Conservation (phyloP, 306 rosid genomes). For the Trifolium subterraneum region DNA sequence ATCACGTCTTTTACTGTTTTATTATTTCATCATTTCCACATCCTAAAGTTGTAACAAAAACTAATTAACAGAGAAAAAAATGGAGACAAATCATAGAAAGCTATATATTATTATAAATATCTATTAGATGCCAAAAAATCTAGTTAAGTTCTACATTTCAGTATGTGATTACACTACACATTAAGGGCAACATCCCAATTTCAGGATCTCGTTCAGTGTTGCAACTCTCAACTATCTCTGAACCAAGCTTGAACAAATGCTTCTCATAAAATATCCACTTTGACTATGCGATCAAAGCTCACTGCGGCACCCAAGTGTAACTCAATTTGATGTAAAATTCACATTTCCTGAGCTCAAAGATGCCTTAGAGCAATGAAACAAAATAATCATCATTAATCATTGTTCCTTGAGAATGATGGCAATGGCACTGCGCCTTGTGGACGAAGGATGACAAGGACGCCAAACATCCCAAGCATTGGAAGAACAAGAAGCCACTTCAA, state of each 20-base stretch:
- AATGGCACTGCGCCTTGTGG: conserved; percentile 92
- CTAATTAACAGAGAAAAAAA: background rate
- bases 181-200: conserved; percentile 38
- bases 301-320: conserved; percentile 34
- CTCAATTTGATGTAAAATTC: conserved; percentile 36
- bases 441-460: conserved; percentile 83
- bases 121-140: conserved; percentile 29
- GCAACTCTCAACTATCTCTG: conserved; percentile 45
- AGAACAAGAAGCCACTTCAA: conserved; percentile 96
- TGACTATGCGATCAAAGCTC: conserved; percentile 27
- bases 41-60: background rate
- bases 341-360: conserved; percentile 37
- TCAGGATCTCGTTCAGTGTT: conserved; percentile 45
- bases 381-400: conserved; percentile 54
- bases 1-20: background rate
- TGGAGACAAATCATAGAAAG: conserved; percentile 10
- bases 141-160: conserved; percentile 18
- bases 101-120: conserved; percentile 37
- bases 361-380: conserved; percentile 32
- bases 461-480: conserved; percentile 96
- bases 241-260: conserved; percentile 39
- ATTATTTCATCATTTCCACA: conserved; percentile 10
- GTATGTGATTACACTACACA: conserved; percentile 40
- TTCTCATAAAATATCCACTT: conserved; percentile 22
- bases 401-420: conserved; percentile 92